Conservation (phyloP, 2,329 filamentous ascomycete species). For the Lasiodiplodia hormozganensis region DNA sequence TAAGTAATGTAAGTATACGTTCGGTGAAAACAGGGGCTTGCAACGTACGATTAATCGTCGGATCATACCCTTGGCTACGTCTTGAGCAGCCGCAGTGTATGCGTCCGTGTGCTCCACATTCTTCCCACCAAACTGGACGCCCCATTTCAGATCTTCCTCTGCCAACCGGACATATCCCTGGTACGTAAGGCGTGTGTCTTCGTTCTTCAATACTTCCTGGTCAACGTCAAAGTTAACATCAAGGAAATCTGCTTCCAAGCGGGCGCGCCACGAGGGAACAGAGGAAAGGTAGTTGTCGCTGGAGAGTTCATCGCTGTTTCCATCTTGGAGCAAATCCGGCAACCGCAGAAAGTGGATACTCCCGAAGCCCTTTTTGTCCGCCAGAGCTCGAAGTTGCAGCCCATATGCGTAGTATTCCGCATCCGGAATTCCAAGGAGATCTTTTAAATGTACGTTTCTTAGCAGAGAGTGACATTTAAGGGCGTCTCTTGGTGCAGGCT, state of each 20-base stretch:
- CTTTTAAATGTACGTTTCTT: not conserved
- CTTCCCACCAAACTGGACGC: not conserved
- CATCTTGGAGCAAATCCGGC: not conserved
- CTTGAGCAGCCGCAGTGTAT: not conserved
- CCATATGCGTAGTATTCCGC: conserved; percentile 1
- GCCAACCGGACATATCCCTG: not conserved
- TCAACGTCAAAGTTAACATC: not conserved
- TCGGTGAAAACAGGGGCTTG: not conserved
- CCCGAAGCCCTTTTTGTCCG: not conserved
- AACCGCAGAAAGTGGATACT: not conserved
- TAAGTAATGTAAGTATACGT: not conserved
- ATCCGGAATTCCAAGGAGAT: not conserved
- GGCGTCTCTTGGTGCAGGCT: not conserved
- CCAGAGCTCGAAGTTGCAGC: not conserved
- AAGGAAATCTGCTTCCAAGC: not conserved
- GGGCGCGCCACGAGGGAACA: not conserved
- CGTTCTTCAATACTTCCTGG: not conserved
- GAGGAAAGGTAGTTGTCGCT: not conserved
- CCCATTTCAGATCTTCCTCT: conserved; percentile 4
- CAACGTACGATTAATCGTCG: not conserved
- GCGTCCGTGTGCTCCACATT: too few relatives aligned
- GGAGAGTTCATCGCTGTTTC: not conserved
- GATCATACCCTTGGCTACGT: conserved; percentile 1
- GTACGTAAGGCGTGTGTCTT: not conserved
- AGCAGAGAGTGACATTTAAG: not conserved